These are phyloP conservation scores for Sophora flavescens DNA, from an alignment of 306 rosid genomes.

Conservation along the genomic window DNA sequence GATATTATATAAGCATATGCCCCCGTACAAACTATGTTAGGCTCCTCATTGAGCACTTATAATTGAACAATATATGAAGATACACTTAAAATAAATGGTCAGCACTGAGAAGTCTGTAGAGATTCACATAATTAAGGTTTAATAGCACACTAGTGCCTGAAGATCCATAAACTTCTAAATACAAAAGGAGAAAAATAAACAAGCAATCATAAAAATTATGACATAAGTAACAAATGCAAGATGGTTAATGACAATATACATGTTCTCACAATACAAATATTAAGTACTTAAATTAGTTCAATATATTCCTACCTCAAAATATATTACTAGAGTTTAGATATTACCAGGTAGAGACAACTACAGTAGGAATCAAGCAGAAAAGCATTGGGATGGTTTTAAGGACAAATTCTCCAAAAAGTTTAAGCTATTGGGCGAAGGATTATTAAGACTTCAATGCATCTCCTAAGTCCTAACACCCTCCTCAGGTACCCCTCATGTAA, in stretches of 20 bases:
- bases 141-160: background rate
- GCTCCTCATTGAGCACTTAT: background rate
- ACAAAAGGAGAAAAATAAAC: constrained; percentile 2
- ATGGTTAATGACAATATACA: background rate
- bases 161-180: constrained; percentile 5
- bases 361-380: constrained; percentile 14
- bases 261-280: constrained; percentile 10
- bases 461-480: too few relatives aligned
- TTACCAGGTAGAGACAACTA: background rate
- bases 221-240: background rate
- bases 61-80: constrained; percentile 3
- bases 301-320: background rate
- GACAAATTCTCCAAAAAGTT: too few relatives aligned
- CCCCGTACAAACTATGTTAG: constrained; percentile 13
- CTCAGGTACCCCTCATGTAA: too few relatives aligned
- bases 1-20: background rate
- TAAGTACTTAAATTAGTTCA: background rate
- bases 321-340: constrained; percentile 12
- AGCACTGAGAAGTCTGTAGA: background rate
- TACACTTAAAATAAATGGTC: constrained; percentile 16
- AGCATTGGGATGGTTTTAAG: too few relatives aligned
- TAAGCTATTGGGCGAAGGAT: too few relatives aligned
- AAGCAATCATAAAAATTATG: constrained; percentile 1
- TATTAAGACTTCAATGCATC: too few relatives aligned
- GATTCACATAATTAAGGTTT: constrained; percentile 19